Evolutionary conservation across 208 protist species (phyloP).

Genomic region (Trypanosoma rangeli): DNA sequence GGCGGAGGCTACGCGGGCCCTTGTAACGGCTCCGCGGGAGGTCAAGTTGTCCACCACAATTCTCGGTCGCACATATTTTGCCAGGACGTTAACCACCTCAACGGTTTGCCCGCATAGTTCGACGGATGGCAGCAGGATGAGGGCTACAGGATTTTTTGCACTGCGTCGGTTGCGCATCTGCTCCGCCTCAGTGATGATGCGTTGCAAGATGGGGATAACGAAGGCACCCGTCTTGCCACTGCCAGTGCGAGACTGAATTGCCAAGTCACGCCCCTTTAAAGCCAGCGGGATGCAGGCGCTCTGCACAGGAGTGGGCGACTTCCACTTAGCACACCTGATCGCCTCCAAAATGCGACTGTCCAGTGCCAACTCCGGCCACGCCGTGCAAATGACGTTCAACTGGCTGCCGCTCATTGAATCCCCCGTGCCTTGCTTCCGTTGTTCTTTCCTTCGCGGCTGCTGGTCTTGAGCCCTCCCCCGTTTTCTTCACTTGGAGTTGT

Average conservation of each 20-base stretch:
- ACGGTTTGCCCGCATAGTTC: slow-evolving; percentile 96
- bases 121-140: slow-evolving; percentile 95
- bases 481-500: not conserved
- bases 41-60: slow-evolving; percentile 86
- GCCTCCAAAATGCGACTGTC: slow-evolving; percentile 83
- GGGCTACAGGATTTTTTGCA: slow-evolving; percentile 62
- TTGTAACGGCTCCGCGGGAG: slow-evolving; percentile 52
- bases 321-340: slow-evolving; percentile 80
- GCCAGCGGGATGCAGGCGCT: slow-evolving; percentile 91
- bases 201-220: slow-evolving; percentile 85
- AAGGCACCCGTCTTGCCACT: slow-evolving; percentile 91
- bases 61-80: slow-evolving; percentile 81
- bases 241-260: slow-evolving; percentile 87
- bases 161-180: slow-evolving; percentile 43
- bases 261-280: slow-evolving; percentile 89
- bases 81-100: slow-evolving; percentile 64
- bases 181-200: slow-evolving; percentile 79
- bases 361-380: slow-evolving; percentile 81
- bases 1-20: slow-evolving; percentile 57
- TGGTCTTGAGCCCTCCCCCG: not conserved
- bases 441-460: not conserved
- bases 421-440: not conserved
- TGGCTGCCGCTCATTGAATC: not conserved
- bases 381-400: slow-evolving; percentile 30
- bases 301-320: slow-evolving; percentile 93